These are phyloP conservation scores for Trypanosoma cruzi DNA, from an alignment of 208 protist genomes.

Conservation along the genomic window DNA sequence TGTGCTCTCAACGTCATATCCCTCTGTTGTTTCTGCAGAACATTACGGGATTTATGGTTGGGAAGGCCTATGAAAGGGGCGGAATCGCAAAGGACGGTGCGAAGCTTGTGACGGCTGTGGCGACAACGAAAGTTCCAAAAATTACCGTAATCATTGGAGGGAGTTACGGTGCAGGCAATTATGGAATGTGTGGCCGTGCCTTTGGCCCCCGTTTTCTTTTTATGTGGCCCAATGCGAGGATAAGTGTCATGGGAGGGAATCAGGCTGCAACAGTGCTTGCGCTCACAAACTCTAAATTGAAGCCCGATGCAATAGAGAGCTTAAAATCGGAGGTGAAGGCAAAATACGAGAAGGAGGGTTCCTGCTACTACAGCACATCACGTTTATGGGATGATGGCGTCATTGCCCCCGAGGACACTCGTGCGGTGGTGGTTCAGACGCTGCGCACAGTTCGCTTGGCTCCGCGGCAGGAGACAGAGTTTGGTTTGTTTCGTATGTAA, in stretches of 20 bases:
- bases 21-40: constrained; percentile 98
- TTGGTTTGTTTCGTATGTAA: constrained; percentile 97
- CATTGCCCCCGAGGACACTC: constrained; percentile 91
- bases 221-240: constrained; percentile 97
- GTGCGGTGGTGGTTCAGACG: constrained; percentile 85
- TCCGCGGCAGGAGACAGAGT: constrained; percentile 66
- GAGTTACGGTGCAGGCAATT: constrained; percentile 97
- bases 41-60: constrained; percentile 95
- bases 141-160: constrained; percentile 96
- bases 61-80: constrained; percentile 90
- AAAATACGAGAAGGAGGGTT: constrained; percentile 94
- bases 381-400: constrained; percentile 97
- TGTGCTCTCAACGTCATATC: constrained; percentile 95
- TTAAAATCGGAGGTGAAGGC: constrained; percentile 77
- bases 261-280: constrained; percentile 94
- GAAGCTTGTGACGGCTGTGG: constrained; percentile 96
- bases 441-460: constrained; percentile 74
- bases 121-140: constrained; percentile 94
- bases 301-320: constrained; percentile 54
- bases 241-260: constrained; percentile 97
- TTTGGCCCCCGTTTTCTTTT: constrained; percentile 94
- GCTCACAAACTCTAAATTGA: constrained; percentile 64
- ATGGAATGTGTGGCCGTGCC: constrained; percentile 97
- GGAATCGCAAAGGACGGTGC: constrained; percentile 98
- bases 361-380: constrained; percentile 93